Conservation (phyloP, 2,329 filamentous ascomycete genomes). For the Trichoderma brevicompactum region DNA sequence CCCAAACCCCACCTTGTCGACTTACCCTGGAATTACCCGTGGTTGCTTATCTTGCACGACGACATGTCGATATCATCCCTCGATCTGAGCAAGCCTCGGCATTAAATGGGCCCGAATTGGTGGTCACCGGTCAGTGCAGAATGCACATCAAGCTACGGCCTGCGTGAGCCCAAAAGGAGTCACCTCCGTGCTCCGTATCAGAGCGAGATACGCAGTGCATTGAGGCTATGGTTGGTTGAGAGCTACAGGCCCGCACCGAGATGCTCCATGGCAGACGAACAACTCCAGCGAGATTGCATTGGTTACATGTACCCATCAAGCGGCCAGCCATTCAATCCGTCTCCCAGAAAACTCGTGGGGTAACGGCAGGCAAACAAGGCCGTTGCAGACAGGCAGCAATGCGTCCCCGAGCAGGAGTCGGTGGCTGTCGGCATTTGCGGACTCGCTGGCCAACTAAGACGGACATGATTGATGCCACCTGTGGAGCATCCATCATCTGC, state of each 20-base stretch:
- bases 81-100: not conserved
- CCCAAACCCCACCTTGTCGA: not conserved
- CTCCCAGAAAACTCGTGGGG: conserved; percentile 21
- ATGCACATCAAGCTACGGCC: not conserved
- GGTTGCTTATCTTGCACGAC: not conserved
- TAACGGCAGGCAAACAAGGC: not conserved
- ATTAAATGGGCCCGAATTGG: not conserved
- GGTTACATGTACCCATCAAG: conserved; percentile 1
- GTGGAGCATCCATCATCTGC: conserved; percentile 22
- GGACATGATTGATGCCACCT: conserved; percentile 22
- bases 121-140: not conserved
- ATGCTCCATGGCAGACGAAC: not conserved
- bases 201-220: not conserved
- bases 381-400: conserved; percentile 27
- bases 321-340: conserved; percentile 1
- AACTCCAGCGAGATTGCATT: not conserved
- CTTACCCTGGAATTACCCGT: not conserved
- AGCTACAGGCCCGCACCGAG: not conserved
- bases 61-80: not conserved
- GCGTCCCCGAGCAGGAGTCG: conserved; percentile 18
- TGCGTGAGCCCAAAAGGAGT: conserved; percentile 3
- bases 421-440: conserved; percentile 18
- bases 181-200: not conserved
- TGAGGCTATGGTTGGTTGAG: conserved; percentile 1
- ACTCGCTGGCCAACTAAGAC: conserved; percentile 14